Evolutionary conservation across 1,139 yeast species (phyloP).

Genomic region (Pneumocystis sp.): DNA sequence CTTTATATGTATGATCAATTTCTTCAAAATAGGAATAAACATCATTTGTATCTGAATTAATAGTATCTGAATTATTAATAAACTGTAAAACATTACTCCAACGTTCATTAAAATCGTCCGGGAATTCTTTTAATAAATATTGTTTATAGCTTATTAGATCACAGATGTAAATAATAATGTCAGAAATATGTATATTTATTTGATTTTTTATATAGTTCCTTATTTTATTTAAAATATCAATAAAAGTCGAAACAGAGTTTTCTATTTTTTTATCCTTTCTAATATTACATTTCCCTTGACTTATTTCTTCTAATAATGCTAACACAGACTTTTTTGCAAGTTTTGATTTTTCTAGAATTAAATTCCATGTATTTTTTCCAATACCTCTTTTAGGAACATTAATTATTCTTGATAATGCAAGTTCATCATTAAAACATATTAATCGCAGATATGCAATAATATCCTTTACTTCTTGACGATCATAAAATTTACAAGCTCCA

Average conservation of each 20-base stretch:
- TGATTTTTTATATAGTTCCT: constrained; percentile 17
- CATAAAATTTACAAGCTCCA: constrained; percentile 71
- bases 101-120: constrained; percentile 20
- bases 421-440: constrained; percentile 41
- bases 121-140: constrained; percentile 23
- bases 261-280: constrained; percentile 10
- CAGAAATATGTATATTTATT: constrained; percentile 4
- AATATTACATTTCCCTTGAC: constrained; percentile 11
- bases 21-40: constrained; percentile 19
- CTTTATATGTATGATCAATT: constrained; percentile 12
- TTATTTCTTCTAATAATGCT: constrained; percentile 11
- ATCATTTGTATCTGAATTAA: constrained; percentile 20
- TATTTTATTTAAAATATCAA: constrained; percentile 23
- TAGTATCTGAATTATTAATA: neutral
- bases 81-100: constrained; percentile 15
- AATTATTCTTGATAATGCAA: constrained; percentile 45
- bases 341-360: constrained; percentile 9
- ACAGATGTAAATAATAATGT: constrained; percentile 5
- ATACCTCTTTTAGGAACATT: constrained; percentile 52
- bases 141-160: constrained; percentile 11
- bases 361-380: constrained; percentile 44
- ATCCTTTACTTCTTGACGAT: constrained; percentile 48
- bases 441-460: constrained; percentile 52
- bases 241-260: constrained; percentile 18
- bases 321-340: constrained; percentile 11